A percentile compares a stretch with the other conserved stretches of the same genome.
phyloP scores from a whole-genome alignment of 257 asterid species.

The Rehmannia glutinosa region DNA sequence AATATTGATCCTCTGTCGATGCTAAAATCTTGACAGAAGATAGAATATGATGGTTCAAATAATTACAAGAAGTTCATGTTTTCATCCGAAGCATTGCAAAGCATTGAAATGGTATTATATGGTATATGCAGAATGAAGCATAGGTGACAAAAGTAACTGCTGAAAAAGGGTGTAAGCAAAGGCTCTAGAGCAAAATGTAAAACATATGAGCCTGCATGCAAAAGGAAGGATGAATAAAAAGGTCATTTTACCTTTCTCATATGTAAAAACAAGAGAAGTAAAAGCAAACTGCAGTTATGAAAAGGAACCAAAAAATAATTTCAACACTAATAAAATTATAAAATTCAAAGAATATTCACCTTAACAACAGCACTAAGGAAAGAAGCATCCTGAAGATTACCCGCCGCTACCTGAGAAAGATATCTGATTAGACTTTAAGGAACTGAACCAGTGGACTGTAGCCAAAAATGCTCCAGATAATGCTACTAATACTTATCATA shows the following conservation, averaged over 20 bases:
- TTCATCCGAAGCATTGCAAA: too few relatives aligned
- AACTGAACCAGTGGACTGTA: conserved; percentile 9
- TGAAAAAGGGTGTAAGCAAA: background rate
- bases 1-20: too few relatives aligned
- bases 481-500: conserved; percentile 2
- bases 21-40: too few relatives aligned
- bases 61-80: too few relatives aligned
- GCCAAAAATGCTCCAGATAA: background rate
- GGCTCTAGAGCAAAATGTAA: conserved; percentile 7
- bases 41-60: too few relatives aligned
- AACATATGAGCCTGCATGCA: conserved; percentile 3
- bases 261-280: background rate
- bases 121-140: background rate
- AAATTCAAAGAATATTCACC: conserved; percentile 34
- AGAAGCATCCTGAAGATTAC: conserved; percentile 67
- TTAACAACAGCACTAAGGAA: conserved; percentile 89
- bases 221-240: background rate
- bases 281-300: background rate
- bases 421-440: conserved; percentile 7
- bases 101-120: background rate
- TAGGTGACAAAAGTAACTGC: background rate
- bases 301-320: background rate
- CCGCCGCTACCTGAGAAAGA: conserved; percentile 55
- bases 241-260: background rate
- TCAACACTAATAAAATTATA: conserved; percentile 2